Base-by-base conservation (phyloP, 1,139 yeast genomes). In the Blastobotrys ciferrii region DNA sequence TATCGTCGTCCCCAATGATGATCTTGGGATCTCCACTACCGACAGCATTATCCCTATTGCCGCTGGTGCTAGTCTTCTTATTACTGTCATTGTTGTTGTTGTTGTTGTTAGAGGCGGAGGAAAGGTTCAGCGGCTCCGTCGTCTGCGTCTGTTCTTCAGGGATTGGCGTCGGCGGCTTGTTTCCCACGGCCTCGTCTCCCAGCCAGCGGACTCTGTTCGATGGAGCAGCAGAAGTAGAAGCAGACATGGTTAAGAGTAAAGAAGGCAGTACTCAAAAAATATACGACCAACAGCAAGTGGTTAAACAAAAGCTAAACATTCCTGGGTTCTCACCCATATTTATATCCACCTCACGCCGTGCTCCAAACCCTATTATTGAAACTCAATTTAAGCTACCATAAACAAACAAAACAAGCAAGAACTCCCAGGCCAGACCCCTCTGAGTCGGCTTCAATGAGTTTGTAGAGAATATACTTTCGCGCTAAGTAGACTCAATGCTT, bases 191-290 rank as follows among this genome's bases (percentile, higher is more conserved):
- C 12, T n/a, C 14, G 14, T 36, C 40, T 9, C 14, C 28, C 9
- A 36, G 40, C 40, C 40, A 36, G n/a, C 18, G 40, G 14, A 36
- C 40, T 14, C 28, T 19, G 40, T 36, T 36, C n/a, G 40, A 19
- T 7, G 40, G 25, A 36, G 40, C 12, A 19, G 40, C 12, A 19
- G 40, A 9, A n/a, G 40, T 23, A 19, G 40, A 9, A 18, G 40
- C 12, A n/a, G 40, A 19, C 40, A 36, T 36, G 28, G n/a, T 13
- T 32, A 12, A 19, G 40, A 9, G 28, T 13, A 13, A 15, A 19
- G 40, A 9, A 17, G 14, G 30, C 28, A 36, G 14, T 36, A 36
- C 14, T 36, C 13, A 18, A 36, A 12, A 23, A 23, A 23, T 23
- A 9, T n/a, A n/a, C n/a, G n/a, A n/a, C n/a, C n/a, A n/a, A n/a